These are phyloP conservation scores for Tuctoria greenei DNA, from an alignment of 176 grass and related monocot genomes.

Conservation along the genomic window DNA sequence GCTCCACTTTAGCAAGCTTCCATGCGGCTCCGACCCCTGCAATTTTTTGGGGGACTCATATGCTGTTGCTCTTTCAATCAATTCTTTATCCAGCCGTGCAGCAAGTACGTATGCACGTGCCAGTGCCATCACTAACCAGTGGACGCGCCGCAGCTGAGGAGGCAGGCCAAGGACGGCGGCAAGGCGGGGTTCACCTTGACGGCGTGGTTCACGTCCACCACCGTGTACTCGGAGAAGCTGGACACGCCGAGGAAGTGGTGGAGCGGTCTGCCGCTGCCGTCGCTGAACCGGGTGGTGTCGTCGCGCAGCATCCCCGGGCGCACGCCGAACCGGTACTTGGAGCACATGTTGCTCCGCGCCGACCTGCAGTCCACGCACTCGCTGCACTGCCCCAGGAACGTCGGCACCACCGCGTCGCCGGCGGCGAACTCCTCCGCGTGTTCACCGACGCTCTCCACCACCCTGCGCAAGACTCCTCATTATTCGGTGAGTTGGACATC, in stretches of 20 bases:
- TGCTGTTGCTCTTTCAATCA: not conserved
- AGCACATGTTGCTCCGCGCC: conserved; percentile 79
- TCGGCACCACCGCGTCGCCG: conserved; percentile 67
- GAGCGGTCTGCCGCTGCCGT: conserved; percentile 41
- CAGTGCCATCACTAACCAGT: conserved; percentile 45
- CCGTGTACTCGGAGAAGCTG: conserved; percentile 79
- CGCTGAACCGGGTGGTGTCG: conserved; percentile 48
- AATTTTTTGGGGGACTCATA: not conserved
- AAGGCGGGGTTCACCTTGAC: conserved; percentile 47
- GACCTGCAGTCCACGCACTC: conserved; percentile 81
- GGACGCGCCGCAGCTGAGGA: conserved; percentile 74
- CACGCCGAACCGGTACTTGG: conserved; percentile 47
- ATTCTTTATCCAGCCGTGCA: not conserved
- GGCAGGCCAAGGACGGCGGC: conserved; percentile 48
- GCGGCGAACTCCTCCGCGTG: conserved; percentile 52
- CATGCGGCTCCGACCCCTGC: conserved; percentile 72
- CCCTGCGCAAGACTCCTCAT: conserved; percentile 27
- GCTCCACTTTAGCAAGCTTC: conserved; percentile 67
- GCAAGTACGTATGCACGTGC: not conserved
- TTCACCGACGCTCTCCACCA: conserved; percentile 79
- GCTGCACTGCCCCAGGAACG: conserved; percentile 69
- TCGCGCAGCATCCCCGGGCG: conserved; percentile 55
- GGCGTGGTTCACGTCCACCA: conserved; percentile 70
- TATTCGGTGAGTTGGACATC: not conserved
- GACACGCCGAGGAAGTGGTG: conserved; percentile 63